A percentile compares a stretch with the other conserved stretches of the same genome.
Conservation (phyloP, 306 rosid genomes). For the Fragaria vesca region DNA sequence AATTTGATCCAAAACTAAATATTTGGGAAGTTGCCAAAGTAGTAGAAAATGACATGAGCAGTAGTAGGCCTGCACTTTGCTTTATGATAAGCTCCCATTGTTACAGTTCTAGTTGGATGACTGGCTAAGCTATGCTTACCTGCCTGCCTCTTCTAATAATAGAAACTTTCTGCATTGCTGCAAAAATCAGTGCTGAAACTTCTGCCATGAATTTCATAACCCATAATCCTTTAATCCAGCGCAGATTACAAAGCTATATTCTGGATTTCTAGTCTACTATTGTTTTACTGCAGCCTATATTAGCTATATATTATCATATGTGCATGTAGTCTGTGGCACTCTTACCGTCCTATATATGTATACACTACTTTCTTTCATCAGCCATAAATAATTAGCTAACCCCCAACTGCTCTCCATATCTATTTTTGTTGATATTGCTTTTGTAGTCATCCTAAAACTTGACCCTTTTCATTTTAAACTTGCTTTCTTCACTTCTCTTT, state of each 20-base stretch:
- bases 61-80: slow-evolving; percentile 5
- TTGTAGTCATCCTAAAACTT: not conserved
- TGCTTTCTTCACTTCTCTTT: not conserved
- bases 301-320: not conserved
- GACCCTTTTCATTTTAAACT: not conserved
- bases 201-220: not conserved
- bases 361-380: not conserved
- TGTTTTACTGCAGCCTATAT: not conserved
- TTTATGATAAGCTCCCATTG: not conserved
- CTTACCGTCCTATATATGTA: not conserved
- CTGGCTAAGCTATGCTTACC: not conserved
- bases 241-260: not conserved
- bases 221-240: not conserved
- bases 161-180: not conserved
- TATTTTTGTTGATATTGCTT: not conserved
- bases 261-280: not conserved
- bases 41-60: not conserved
- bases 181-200: not conserved
- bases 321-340: not conserved
- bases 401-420: not conserved
- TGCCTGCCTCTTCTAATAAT: not conserved
- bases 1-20: not conserved
- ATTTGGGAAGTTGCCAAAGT: not conserved
- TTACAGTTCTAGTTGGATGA: not conserved
- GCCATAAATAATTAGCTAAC: not conserved